These are phyloP conservation scores for Tetrapisispora iriomotensis DNA, from an alignment of 805 yeast genomes.

Conservation along the genomic window DNA sequence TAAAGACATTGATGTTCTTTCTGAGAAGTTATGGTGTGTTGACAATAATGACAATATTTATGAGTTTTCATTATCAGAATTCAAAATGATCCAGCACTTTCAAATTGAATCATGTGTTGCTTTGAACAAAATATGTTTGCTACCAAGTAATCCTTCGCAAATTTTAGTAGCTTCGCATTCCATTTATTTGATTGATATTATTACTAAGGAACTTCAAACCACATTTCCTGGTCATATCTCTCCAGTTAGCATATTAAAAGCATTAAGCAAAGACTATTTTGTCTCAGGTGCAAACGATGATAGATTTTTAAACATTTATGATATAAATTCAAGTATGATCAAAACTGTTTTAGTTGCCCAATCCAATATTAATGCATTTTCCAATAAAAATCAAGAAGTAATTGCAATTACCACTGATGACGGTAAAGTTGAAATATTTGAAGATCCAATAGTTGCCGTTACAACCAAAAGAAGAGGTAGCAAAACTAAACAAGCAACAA, in stretches of 20 bases:
- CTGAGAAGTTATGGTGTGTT: constrained; percentile 44
- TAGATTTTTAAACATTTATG: constrained; percentile 66
- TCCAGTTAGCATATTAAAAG: constrained; percentile 43
- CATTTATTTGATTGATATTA: constrained; percentile 42
- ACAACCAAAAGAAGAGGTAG: constrained; percentile 38
- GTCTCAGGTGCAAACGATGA: constrained; percentile 70
- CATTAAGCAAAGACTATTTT: constrained; percentile 34
- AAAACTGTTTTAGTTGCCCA: constrained; percentile 60
- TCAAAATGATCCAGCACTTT: constrained; percentile 35
- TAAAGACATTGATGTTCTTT: constrained; percentile 34
- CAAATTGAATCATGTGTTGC: constrained; percentile 28
- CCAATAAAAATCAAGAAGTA: constrained; percentile 26
- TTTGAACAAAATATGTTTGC: constrained; percentile 22
- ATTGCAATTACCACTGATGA: constrained; percentile 55
- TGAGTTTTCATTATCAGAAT: constrained; percentile 50
- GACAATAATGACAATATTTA: constrained; percentile 49
- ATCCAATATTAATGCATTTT: constrained; percentile 43
- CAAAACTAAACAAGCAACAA: constrained; percentile 43
- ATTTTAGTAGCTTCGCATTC: constrained; percentile 60
- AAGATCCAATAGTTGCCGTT: constrained; percentile 37
- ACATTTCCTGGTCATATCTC: constrained; percentile 72
- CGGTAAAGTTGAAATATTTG: constrained; percentile 65
- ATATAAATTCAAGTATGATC: constrained; percentile 29
- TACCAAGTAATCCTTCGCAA: constrained; percentile 28
- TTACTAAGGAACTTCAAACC: constrained; percentile 32